Conservation (phyloP, 2,329 filamentous ascomycete species). For the Hortaea werneckii region DNA sequence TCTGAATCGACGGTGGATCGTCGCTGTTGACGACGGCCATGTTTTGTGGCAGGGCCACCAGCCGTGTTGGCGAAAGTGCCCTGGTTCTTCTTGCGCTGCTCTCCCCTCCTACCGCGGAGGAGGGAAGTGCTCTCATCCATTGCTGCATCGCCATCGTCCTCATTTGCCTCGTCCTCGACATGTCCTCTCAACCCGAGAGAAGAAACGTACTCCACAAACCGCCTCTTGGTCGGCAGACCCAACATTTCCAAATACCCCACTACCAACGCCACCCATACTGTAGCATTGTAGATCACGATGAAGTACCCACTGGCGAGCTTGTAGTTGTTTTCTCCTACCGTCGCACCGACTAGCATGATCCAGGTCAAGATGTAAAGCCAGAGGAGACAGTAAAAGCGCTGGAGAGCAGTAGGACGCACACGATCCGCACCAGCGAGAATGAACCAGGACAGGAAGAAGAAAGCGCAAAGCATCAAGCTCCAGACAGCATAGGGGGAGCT, state of each 20-base stretch:
- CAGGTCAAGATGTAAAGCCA: constrained; percentile 78
- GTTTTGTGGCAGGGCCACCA: constrained; percentile 13
- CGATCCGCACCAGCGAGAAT: constrained; percentile 68
- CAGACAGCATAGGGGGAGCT: constrained; percentile 81
- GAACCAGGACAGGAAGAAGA: constrained; percentile 74
- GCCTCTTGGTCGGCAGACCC: constrained; percentile 56
- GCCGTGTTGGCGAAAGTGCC: constrained; percentile 49
- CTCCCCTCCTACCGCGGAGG: constrained; percentile 37
- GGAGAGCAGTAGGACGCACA: constrained; percentile 74
- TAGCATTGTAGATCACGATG: constrained; percentile 68
- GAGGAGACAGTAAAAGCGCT: constrained; percentile 67
- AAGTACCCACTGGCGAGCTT: constrained; percentile 69
- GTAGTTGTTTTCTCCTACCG: constrained; percentile 66
- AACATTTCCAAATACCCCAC: constrained; percentile 75
- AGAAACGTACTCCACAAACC: constrained; percentile 45
- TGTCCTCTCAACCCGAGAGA: constrained; percentile 18
- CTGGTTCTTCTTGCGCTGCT: constrained; percentile 4
- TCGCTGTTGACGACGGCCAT: constrained; percentile 23
- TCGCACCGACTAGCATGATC: constrained; percentile 58
- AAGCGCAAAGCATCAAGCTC: constrained; percentile 72
- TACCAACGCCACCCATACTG: constrained; percentile 62
- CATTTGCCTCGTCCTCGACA: constrained; percentile 25
- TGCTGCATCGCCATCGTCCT: constrained; percentile 29
- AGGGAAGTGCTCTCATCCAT: constrained; percentile 49
- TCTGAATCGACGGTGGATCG: too few relatives aligned